Base-by-base conservation (phyloP, 2,329 filamentous ascomycete genomes). In the Cadophora malorum region DNA sequence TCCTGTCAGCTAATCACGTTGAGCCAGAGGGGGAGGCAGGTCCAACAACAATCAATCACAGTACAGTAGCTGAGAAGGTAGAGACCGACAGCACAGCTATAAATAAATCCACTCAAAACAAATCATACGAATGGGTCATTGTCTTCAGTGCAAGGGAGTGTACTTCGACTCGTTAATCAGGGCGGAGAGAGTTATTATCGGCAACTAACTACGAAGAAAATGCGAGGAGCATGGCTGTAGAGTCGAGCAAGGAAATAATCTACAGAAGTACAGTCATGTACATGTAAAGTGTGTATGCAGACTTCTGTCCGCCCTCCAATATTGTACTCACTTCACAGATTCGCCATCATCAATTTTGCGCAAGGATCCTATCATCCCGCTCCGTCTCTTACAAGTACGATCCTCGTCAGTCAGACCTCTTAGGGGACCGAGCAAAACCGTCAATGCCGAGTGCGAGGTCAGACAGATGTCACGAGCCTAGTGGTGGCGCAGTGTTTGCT, bases 401-500 rank as follows among this genome's bases (percentile, higher is more conserved):
- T 25, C 35, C 35, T 38, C 35, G 23, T 53, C 19, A 25, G 12
- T 33, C 28, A 19, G 25, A n/a, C 52, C 28, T 31, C 28, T 35
- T 28, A 33, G 21, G 16, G 14, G 45, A 6, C 58, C 25, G 53
- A 56, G 52, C 53, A 64, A 53, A 49, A 33, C 45, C 7, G 58
- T 31, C 23, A 35, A 49, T 1, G 63, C 45, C 38, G 28, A 61
- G 38, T 31, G 45, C 45, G 38, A 61, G n/a, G 60, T 25, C 21
- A 59, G 38, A 55, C 21, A 59, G 38, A 55, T 62, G 63, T 65
- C 50, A 68, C 66, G 49, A 55, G 50, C 62, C 35, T 50, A 45
- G 25, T 52, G 16, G 69, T 69, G 67, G 67, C 69, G 67, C 67
- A 67, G 63, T 38, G 38, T 58, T 47, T 55, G 55, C 58, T 66